These are phyloP conservation scores for Lecanoromycetidae sp. DNA, from an alignment of 2,329 filamentous ascomycete genomes.

Conservation along the genomic window DNA sequence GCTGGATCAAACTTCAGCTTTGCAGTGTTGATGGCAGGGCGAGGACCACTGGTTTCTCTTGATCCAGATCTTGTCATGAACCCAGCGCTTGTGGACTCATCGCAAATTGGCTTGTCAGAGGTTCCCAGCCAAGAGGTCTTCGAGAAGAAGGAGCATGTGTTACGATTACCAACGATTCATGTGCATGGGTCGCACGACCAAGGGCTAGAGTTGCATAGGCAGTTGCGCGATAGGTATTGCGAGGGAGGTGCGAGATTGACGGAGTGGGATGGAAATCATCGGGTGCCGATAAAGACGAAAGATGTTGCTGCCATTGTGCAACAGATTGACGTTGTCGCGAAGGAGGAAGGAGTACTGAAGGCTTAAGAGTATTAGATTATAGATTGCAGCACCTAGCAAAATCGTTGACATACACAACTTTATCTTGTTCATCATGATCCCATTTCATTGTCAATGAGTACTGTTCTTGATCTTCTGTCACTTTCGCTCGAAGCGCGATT, in stretches of 20 bases:
- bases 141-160: conserved; percentile 32
- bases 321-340: conserved; percentile 1
- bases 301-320: conserved; percentile 49
- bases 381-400: too few relatives aligned
- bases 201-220: conserved; percentile 47
- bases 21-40: conserved; percentile 49
- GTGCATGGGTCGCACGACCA: conserved; percentile 53
- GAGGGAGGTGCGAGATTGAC: conserved; percentile 45
- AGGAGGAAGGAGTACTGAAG: not conserved
- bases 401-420: too few relatives aligned
- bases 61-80: not conserved
- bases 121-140: not conserved
- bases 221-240: conserved; percentile 48
- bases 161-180: conserved; percentile 52
- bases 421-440: too few relatives aligned
- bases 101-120: conserved; percentile 7
- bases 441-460: too few relatives aligned
- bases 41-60: conserved; percentile 45
- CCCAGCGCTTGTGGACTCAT: conserved; percentile 9
- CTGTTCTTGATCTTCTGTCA: too few relatives aligned
- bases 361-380: too few relatives aligned
- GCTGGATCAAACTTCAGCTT: conserved; percentile 39
- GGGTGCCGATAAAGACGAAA: conserved; percentile 54
- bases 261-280: conserved; percentile 63
- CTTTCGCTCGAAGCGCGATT: too few relatives aligned